Conservation (phyloP, 352 stramenopile species). For the Pythium myriotylum region DNA sequence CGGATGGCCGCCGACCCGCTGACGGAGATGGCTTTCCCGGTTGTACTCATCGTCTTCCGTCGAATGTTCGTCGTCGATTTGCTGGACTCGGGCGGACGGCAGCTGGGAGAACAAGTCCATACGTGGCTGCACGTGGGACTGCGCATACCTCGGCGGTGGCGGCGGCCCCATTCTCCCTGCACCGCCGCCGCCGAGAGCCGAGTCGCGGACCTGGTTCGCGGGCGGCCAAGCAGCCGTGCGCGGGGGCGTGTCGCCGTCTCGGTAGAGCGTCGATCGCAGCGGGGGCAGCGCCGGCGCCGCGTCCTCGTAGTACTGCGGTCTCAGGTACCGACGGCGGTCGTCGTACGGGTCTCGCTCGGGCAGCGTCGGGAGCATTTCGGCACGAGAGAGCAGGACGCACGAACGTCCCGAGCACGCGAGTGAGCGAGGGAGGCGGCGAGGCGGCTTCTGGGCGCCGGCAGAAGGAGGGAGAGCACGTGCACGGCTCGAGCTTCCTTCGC, state of each 20-base stretch:
- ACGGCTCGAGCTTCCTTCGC: conserved; percentile 2
- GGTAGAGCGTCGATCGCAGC: conserved; percentile 17
- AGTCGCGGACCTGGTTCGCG: not conserved
- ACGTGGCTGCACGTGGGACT: conserved; percentile 2
- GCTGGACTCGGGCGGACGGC: not conserved
- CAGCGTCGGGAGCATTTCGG: not conserved
- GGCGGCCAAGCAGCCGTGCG: not conserved
- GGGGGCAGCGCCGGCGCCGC: conserved; percentile 11
- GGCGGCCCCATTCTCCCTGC: not conserved
- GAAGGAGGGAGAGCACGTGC: not conserved
- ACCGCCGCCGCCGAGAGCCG: not conserved
- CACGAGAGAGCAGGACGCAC: not conserved
- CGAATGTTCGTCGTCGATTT: not conserved
- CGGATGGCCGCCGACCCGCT: not conserved
- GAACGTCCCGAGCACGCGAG: not conserved
- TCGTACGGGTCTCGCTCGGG: not conserved
- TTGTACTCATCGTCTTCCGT: conserved; percentile 6
- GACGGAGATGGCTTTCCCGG: conserved; percentile 1
- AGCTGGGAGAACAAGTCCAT: conserved; percentile 16
- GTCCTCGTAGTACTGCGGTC: not conserved
- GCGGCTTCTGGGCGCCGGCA: not conserved
- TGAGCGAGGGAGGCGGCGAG: not conserved
- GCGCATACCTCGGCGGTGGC: not conserved
- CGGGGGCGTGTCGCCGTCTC: conserved; percentile 4
- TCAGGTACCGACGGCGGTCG: not conserved